Evolutionary conservation across 805 yeast genomes (phyloP).

Genomic region (Torulaspora delbrueckii): DNA sequence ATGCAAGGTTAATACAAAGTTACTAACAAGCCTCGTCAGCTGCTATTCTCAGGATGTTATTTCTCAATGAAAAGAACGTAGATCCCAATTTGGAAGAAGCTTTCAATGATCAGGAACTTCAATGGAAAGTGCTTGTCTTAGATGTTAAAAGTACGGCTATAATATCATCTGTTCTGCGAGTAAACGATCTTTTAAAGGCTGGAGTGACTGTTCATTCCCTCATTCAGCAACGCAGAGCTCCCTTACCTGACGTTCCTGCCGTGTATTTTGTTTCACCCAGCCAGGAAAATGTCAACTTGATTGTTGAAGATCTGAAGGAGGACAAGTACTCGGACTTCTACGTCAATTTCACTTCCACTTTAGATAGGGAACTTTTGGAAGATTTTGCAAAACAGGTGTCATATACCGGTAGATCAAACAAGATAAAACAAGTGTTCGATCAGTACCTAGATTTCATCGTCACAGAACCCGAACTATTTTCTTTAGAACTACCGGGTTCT

Average conservation of each 20-base stretch:
- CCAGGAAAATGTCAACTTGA: slow-evolving; percentile 60
- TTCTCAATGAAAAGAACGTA: slow-evolving; percentile 62
- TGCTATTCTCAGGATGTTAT: slow-evolving; percentile 75
- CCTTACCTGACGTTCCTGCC: slow-evolving; percentile 91
- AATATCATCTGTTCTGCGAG: slow-evolving; percentile 85
- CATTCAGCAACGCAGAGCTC: slow-evolving; percentile 65
- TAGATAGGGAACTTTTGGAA: slow-evolving; percentile 75
- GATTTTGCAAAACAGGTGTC: slow-evolving; percentile 84
- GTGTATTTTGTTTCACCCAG: slow-evolving; percentile 90
- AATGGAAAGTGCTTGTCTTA: slow-evolving; percentile 88
- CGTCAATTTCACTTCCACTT: slow-evolving; percentile 79
- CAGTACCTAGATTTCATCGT: slow-evolving; percentile 90
- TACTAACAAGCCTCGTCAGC: slow-evolving; percentile 11
- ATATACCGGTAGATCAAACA: slow-evolving; percentile 58
- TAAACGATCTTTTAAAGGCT: slow-evolving; percentile 80
- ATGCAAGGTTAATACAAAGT: not conserved
- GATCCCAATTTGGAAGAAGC: slow-evolving; percentile 50
- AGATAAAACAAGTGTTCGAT: slow-evolving; percentile 85
- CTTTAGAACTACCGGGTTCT: slow-evolving; percentile 61
- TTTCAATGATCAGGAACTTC: slow-evolving; percentile 56
- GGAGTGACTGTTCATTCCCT: slow-evolving; percentile 90
- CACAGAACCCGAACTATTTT: slow-evolving; percentile 86
- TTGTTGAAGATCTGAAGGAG: slow-evolving; percentile 65
- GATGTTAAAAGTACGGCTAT: slow-evolving; percentile 80
- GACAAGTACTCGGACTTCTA: slow-evolving; percentile 77